Conservation (phyloP, 192 early-diverging fungal genomes). For the Phlyctochytrium arcticum region DNA sequence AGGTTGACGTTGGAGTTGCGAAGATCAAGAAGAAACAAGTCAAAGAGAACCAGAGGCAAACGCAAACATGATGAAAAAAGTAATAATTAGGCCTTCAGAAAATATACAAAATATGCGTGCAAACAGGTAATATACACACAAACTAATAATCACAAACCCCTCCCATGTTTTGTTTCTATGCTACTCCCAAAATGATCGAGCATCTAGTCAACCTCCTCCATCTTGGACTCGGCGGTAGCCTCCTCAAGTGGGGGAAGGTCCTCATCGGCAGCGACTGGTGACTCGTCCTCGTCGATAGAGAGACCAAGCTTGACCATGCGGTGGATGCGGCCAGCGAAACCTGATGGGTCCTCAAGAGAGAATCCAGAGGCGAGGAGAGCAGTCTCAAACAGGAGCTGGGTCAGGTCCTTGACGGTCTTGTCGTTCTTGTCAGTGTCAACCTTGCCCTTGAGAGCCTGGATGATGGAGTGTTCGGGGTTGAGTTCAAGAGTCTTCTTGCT, state of each 20-base stretch:
- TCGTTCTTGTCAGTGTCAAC: conserved; percentile 94
- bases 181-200: no score
- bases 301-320: conserved; percentile 99
- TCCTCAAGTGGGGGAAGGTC: conserved; percentile 62
- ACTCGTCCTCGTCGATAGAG: conserved; percentile 84
- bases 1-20: no score
- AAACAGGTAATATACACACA: no score
- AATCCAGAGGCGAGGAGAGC: conserved; percentile 96
- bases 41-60: no score
- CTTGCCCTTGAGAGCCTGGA: conserved; percentile 92
- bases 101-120: no score
- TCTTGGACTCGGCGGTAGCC: conserved; percentile 45
- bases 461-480: conserved; percentile 92
- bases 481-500: conserved; percentile 99
- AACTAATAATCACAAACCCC: neutral
- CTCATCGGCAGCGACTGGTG: conserved; percentile 36
- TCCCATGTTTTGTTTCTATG: neutral
- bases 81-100: no score
- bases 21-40: no score
- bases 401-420: conserved; percentile 96
- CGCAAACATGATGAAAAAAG: no score
- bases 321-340: conserved; percentile 93
- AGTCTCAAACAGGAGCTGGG: conserved; percentile 93
- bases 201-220: conserved; percentile 63
- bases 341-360: conserved; percentile 91